Evolutionary conservation across 495 filamentous ascomycete species (phyloP), one percentile per base, ranked within the genome.

Genomic region (Talaromyces thailandensis): DNA sequence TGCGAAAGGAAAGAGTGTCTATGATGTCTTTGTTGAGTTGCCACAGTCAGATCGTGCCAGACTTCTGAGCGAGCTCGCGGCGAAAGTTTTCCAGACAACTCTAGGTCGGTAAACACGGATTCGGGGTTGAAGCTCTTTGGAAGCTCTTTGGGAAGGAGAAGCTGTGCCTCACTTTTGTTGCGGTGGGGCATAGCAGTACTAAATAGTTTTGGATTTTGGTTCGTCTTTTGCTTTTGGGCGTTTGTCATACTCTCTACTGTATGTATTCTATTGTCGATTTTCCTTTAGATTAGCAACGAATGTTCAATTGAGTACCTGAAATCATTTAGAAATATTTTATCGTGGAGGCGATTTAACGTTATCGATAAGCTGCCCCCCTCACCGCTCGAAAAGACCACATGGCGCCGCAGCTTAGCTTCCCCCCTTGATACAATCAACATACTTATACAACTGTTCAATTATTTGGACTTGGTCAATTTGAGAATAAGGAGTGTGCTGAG

Each of bases 1-100:
- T 78, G 83, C 88, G 16, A 89, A 86, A 74, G 93, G 93, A 9
- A 96, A 97, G 86, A 94, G 89, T 75, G 95, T 98, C 23, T 98
- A 95, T 77, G 82, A 84, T 50, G 94, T 96, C 25, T 98, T 93
- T 66, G 57, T 83, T 68, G 90, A 96, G 63, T 73, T 98, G 67
- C 92, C 92, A 63, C 86, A 88, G 72, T 76, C 74, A 31, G 92
- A 96, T 68, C 88, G 89, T 66, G 84, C 90, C 35, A 85, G 85
- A 76, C 73, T 98, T 67, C 73, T 92, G 58, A 88, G 85, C 69
- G 85, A 89, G 74, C 71, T 92, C 62, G 88, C 89, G 16, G 84
- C 86, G 23, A 89, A 86, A 71, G 82, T 91, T 2, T 88, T 92
- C 52, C 77, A 78, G 60, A 63, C 74, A 40, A 72, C 75, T 14